phyloP scores from a whole-genome alignment of 805 yeast species.

The Saccharomycopsis oosterbeekiorum region DNA sequence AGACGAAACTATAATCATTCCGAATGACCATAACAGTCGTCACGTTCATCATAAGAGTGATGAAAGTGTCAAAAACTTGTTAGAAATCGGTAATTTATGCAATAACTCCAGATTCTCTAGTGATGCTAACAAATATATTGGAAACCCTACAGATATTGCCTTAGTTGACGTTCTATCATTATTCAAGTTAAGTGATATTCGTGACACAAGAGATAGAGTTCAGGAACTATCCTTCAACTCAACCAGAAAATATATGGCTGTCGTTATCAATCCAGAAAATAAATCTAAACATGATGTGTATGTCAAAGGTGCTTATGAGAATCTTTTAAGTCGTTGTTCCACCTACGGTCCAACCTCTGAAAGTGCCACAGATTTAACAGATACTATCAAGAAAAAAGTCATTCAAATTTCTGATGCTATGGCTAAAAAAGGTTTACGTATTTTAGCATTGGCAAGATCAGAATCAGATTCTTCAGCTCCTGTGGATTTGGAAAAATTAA shows the following conservation, averaged over 20 bases:
- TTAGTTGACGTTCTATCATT: conserved; percentile 61
- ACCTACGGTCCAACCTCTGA: conserved; percentile 41
- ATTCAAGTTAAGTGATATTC: conserved; percentile 63
- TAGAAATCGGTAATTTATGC: conserved; percentile 64
- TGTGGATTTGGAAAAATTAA: conserved; percentile 27
- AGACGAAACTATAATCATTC: not conserved
- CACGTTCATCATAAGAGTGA: conserved; percentile 22
- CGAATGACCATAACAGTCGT: not conserved
- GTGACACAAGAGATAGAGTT: conserved; percentile 49
- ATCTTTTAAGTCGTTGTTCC: conserved; percentile 45
- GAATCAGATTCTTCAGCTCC: conserved; percentile 16
- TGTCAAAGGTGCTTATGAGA: conserved; percentile 89
- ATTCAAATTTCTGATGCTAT: conserved; percentile 47
- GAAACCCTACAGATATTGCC: conserved; percentile 95
- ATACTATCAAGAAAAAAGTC: conserved; percentile 30
- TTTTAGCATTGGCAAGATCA: conserved; percentile 66
- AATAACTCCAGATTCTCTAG: conserved; percentile 62
- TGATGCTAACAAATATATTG: conserved; percentile 63
- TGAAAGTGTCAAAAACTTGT: conserved; percentile 38
- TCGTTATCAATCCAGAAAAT: conserved; percentile 50
- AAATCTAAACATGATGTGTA: conserved; percentile 45
- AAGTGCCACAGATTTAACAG: conserved; percentile 34
- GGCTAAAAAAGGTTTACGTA: conserved; percentile 81
- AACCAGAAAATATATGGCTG: conserved; percentile 83
- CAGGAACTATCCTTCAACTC: conserved; percentile 83